These are phyloP conservation scores for Haplosporangium sp. DNA, from an alignment of 371 early-diverging fungal genomes.

Conservation along the genomic window DNA sequence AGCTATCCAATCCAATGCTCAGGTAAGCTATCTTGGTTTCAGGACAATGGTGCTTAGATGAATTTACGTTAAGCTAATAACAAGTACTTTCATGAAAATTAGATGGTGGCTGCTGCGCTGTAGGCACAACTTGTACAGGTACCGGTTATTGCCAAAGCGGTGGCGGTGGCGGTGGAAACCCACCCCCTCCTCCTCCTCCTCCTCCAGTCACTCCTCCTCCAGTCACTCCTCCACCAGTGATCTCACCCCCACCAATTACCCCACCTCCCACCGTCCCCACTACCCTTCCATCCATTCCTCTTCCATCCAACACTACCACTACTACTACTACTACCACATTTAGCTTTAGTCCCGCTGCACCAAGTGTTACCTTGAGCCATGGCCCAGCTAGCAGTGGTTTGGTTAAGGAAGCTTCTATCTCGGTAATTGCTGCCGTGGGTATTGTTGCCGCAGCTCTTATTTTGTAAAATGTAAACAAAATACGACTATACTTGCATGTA, in stretches of 20 bases:
- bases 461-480: not conserved
- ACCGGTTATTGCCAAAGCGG: not conserved
- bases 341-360: not conserved
- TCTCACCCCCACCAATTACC: not conserved
- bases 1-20: constrained; percentile 14
- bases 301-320: not conserved
- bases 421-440: constrained; percentile 8
- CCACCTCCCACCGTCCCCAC: no score
- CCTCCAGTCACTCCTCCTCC: not conserved
- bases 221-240: not conserved
- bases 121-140: not conserved
- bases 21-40: constrained; percentile 7
- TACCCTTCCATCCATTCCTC: not conserved
- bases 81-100: not conserved
- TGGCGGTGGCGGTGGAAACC: constrained; percentile 5
- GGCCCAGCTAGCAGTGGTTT: not conserved
- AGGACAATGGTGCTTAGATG: not conserved
- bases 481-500: not conserved
- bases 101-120: constrained; percentile 12
- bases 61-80: not conserved
- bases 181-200: not conserved
- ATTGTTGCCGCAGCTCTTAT: constrained; percentile 5
- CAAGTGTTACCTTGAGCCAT: not conserved
- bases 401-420: not conserved
- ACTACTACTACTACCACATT: not conserved